Percentiles rank a stretch among this genome's conserved stretches.
These are phyloP conservation scores for Macaranga tanarius DNA, from an alignment of 441 rosid species.

Conservation along the genomic window DNA sequence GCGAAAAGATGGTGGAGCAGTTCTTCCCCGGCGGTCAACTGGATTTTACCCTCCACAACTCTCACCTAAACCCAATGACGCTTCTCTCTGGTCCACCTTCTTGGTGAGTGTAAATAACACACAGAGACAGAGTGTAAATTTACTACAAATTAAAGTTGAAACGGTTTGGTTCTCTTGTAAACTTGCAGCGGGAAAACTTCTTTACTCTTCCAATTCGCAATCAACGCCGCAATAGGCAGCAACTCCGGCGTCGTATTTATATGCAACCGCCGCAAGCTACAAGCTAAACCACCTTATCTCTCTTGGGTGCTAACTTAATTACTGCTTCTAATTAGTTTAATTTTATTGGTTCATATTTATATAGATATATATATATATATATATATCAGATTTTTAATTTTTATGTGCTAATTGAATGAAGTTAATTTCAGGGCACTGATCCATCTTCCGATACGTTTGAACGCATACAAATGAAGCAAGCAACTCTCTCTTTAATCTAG, in stretches of 20 bases:
- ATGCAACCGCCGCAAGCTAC: constrained; percentile 60
- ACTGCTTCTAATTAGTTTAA: not conserved
- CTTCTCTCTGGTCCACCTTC: constrained; percentile 82
- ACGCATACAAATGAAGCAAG: constrained; percentile 80
- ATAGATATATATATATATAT: no score
- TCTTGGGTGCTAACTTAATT: constrained; percentile 49
- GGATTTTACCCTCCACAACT: constrained; percentile 23
- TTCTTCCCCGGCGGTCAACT: constrained; percentile 33
- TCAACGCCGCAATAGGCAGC: constrained; percentile 33
- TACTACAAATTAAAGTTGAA: no score
- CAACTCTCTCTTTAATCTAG: not conserved
- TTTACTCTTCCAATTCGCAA: constrained; percentile 75
- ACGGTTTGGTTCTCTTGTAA: not conserved
- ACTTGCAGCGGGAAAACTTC: constrained; percentile 85
- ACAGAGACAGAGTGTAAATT: no score
- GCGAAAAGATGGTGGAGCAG: constrained; percentile 44
- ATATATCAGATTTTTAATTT: no score
- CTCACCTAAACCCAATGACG: constrained; percentile 32
- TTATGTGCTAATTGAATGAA: not conserved
- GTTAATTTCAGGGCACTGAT: constrained; percentile 51
- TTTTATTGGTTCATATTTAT: not conserved
- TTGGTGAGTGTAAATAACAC: constrained; percentile 35
- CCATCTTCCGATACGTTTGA: constrained; percentile 58
- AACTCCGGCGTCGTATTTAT: constrained; percentile 56
- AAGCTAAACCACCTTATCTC: constrained; percentile 70